Evolutionary conservation across 2,329 filamentous ascomycete genomes (phyloP).

Genomic region (Sarocladium brachiariae): DNA sequence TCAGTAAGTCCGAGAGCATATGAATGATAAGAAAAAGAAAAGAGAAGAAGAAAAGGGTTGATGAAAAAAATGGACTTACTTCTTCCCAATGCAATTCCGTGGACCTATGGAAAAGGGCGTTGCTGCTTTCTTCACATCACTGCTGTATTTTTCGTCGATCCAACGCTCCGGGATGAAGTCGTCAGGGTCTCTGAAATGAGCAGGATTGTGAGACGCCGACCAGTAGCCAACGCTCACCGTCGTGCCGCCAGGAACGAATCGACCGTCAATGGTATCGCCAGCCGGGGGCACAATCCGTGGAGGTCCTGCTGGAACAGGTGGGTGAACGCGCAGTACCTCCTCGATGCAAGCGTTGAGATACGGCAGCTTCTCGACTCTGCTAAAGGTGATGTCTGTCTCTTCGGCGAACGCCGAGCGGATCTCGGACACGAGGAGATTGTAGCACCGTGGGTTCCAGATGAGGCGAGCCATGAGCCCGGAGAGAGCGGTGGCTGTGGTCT

Average conservation of each 20-base stretch:
- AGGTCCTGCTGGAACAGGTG: not conserved
- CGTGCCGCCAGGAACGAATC: too few relatives aligned
- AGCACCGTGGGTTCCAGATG: conserved; percentile 19
- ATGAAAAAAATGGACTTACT: not conserved
- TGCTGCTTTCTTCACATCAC: not conserved
- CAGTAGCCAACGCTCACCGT: not conserved
- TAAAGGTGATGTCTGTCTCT: conserved; percentile 13
- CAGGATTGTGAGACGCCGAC: not conserved
- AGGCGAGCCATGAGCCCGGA: conserved; percentile 22
- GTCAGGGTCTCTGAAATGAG: conserved; percentile 13
- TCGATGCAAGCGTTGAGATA: conserved; percentile 30
- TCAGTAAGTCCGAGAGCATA: too few relatives aligned
- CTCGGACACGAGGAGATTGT: conserved; percentile 29
- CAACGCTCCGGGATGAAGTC: conserved; percentile 14
- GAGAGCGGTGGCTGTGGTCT: conserved; percentile 25
- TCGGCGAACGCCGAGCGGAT: conserved; percentile 12
- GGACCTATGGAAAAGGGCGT: not conserved
- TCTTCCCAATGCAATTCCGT: not conserved
- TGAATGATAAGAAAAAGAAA: too few relatives aligned
- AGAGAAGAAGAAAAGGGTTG: too few relatives aligned
- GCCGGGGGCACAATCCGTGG: too few relatives aligned
- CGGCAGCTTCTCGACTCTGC: conserved; percentile 11
- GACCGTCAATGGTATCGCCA: too few relatives aligned
- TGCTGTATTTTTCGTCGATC: conserved; percentile 3
- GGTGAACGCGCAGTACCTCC: conserved; percentile 29